These are phyloP conservation scores for Globisporangium spiculum DNA, from an alignment of 352 stramenopile genomes.

Conservation along the genomic window DNA sequence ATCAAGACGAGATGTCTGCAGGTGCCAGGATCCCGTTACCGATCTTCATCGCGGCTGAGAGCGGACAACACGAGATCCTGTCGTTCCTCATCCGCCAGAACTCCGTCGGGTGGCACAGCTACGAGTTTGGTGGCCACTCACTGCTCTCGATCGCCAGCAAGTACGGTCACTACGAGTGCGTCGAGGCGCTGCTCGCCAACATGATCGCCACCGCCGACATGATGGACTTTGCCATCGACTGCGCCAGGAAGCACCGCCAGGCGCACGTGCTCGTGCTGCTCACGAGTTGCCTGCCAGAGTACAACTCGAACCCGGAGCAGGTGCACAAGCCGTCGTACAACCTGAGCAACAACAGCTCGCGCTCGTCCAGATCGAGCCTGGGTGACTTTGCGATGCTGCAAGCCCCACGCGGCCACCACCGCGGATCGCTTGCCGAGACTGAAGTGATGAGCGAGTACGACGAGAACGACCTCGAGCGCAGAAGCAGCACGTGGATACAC, in stretches of 20 bases:
- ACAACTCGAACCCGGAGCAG: conserved; percentile 26
- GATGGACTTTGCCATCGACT: conserved; percentile 53
- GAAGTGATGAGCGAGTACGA: conserved; percentile 28
- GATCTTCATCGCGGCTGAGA: conserved; percentile 58
- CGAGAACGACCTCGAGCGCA: conserved; percentile 17
- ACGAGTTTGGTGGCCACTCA: conserved; percentile 63
- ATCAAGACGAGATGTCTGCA: not conserved
- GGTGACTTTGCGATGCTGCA: conserved; percentile 4
- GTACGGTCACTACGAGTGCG: conserved; percentile 72
- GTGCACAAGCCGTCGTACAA: conserved; percentile 17
- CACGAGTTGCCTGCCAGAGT: conserved; percentile 64
- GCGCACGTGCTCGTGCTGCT: conserved; percentile 70
- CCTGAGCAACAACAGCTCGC: conserved; percentile 5
- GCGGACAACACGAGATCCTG: conserved; percentile 50
- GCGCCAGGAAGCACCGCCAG: conserved; percentile 49
- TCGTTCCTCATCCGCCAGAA: conserved; percentile 40
- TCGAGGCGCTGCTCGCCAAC: conserved; percentile 44
- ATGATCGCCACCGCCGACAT: conserved; percentile 22
- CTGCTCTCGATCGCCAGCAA: conserved; percentile 60
- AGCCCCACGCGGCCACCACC: conserved; percentile 16
- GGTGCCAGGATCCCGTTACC: conserved; percentile 48
- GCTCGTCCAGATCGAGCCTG: not conserved
- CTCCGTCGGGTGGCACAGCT: conserved; percentile 27
- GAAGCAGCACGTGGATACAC: conserved; percentile 26
- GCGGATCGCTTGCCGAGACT: conserved; percentile 34